phyloP scores from a whole-genome alignment of 2,329 filamentous ascomycete species.

The Talaromyces piceae region DNA sequence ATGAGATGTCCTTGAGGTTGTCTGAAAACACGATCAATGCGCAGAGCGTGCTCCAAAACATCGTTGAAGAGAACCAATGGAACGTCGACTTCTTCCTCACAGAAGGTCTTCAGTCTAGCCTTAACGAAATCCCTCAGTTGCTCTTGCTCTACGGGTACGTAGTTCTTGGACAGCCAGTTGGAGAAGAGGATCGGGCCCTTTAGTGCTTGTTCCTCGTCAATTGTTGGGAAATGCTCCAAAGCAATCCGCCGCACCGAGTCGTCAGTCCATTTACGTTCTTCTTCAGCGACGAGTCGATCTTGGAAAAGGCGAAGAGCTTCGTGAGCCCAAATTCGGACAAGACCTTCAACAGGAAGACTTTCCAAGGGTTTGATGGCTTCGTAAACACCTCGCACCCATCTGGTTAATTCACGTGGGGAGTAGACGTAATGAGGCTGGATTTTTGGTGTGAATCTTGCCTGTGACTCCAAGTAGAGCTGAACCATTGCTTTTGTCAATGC shows the following conservation, averaged over 20 bases:
- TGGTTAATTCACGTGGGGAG: conserved; percentile 93
- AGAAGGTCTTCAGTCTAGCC: conserved; percentile 94
- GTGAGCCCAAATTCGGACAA: conserved; percentile 96
- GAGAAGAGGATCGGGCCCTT: conserved; percentile 94
- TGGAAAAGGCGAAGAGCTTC: conserved; percentile 95
- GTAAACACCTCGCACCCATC: conserved; percentile 96
- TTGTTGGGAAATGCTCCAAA: conserved; percentile 86
- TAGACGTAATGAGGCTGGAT: conserved; percentile 99
- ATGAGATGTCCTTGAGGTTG: conserved; percentile 98
- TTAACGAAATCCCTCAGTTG: conserved; percentile 96
- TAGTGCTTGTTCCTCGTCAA: conserved; percentile 81
- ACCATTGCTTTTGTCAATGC: conserved; percentile 97
- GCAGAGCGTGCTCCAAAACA: conserved; percentile 92
- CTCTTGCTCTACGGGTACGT: conserved; percentile 91
- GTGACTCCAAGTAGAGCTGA: conserved; percentile 88
- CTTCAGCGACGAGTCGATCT: conserved; percentile 88
- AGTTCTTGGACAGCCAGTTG: conserved; percentile 99
- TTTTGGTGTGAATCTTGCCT: conserved; percentile 86
- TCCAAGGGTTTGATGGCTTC: conserved; percentile 93
- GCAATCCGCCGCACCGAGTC: conserved; percentile 81
- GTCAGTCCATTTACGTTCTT: conserved; percentile 92
- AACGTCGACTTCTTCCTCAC: conserved; percentile 98
- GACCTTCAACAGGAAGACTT: conserved; percentile 75
- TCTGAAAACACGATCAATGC: conserved; percentile 96
- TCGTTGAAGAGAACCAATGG: conserved; percentile 99